Base-by-base conservation (phyloP, 2,329 filamentous ascomycete genomes). In the Lithohypha guttulata region DNA sequence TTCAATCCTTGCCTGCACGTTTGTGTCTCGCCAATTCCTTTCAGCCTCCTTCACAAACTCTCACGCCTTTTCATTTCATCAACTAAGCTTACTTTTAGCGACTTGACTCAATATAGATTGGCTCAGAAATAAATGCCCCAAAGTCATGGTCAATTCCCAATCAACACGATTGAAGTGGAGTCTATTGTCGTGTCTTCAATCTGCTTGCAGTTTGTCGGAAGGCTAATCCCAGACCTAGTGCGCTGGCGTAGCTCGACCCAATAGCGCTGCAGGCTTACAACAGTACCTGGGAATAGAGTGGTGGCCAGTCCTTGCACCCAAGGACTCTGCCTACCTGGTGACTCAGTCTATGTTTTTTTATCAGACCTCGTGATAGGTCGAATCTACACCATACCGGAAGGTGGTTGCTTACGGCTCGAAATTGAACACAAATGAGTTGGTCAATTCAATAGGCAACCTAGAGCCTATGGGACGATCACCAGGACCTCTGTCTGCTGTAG, bases 181-280 rank as follows among this genome's bases (percentile, higher is more conserved):
- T 14, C 2, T 14, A 13, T 14, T 26, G 21, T 14, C 10, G 18
- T 32, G 33, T n/a, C 6, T 18, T 31, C 27, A 30, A 39, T 29
- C 19, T 31, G 18, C 27, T 11, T 28, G n/a, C 27, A 21, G 25
- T 18, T 14, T 15, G 30, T 30, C 35, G 20, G 30, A 26, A 39
- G 35, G 25, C 35, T 39, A 23, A 27, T n/a, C 25, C 35, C 35
- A 30, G 31, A 23, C 35, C 35, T 39, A 27, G 26, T 39, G 35
- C 26, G 35, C 27, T 39, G 35, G 35, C 35, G 26, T 27, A 11
- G 20, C 31, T 39, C 35, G 22, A 11, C 30, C 35, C 35, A 39
- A 39, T 30, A 39, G 35, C 31, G 35, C 27, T 39, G 26, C 35
- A 39, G 15, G 23, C 9, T 15, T 31, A 19, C 9, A 3, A 8